Conservation (phyloP, 768 basidiomycete species). For the Agaricus blazei region DNA sequence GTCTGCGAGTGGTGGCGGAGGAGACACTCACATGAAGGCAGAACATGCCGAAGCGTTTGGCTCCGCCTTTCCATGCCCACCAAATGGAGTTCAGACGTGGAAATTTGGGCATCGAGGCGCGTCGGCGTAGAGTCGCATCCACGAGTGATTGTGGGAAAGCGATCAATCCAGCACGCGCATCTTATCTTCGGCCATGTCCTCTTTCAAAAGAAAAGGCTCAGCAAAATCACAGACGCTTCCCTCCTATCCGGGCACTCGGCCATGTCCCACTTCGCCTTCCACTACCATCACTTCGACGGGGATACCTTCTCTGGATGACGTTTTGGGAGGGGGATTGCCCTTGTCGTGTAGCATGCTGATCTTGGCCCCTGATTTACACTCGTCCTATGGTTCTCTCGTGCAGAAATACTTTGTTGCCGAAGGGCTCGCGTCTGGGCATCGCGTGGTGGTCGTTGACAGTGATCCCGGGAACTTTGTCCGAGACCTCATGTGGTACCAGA, state of each 20-base stretch:
- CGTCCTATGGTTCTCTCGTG: constrained; percentile 79
- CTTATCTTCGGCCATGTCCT: constrained; percentile 46
- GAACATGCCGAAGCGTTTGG: neutral
- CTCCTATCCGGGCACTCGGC: constrained; percentile 47
- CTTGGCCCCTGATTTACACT: constrained; percentile 82
- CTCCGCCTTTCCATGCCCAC: neutral
- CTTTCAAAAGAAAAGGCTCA: constrained; percentile 68
- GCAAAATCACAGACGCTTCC: constrained; percentile 32
- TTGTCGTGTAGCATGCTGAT: constrained; percentile 69
- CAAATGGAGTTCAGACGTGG: neutral
- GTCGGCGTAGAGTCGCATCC: neutral
- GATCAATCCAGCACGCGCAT: neutral
- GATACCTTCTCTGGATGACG: constrained; percentile 89
- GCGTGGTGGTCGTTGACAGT: constrained; percentile 60
- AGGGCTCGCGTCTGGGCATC: constrained; percentile 71
- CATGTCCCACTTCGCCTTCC: constrained; percentile 50
- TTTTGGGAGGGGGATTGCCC: constrained; percentile 89
- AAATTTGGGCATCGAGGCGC: neutral
- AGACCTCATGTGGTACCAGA: constrained; percentile 80
- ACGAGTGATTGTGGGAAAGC: neutral
- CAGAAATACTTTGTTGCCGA: constrained; percentile 89
- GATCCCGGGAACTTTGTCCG: constrained; percentile 52
- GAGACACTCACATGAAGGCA: constrained; percentile 5
- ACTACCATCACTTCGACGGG: constrained; percentile 76
- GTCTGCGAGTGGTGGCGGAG: neutral